Percentiles rank a stretch among this genome's conserved stretches.
Evolutionary conservation across 441 rosid species (phyloP).

Genomic region (Populus hybrid): DNA sequence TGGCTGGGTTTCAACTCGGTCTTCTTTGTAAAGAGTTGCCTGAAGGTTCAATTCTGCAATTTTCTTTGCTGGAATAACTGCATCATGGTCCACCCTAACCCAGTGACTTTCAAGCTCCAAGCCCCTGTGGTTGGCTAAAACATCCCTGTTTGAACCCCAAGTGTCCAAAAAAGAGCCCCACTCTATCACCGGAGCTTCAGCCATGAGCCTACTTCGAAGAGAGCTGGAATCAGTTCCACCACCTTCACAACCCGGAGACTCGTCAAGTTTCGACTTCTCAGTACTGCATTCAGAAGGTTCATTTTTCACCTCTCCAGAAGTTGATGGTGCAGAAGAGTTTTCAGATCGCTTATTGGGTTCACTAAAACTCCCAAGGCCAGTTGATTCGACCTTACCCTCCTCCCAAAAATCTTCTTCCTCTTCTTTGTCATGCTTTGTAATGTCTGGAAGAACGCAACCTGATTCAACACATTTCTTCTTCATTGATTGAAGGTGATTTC

Average conservation of each 20-base stretch:
- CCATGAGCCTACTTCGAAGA: constrained; percentile 52
- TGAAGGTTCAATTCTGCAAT: constrained; percentile 71
- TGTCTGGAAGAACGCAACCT: constrained; percentile 49
- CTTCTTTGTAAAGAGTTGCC: constrained; percentile 70
- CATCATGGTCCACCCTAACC: constrained; percentile 89
- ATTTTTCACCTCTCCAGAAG: constrained; percentile 30
- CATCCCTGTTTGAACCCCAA: constrained; percentile 67
- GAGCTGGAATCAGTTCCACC: constrained; percentile 29
- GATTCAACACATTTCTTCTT: constrained; percentile 68
- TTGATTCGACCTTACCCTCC: constrained; percentile 48
- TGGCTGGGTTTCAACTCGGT: constrained; percentile 52
- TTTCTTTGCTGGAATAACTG: constrained; percentile 85
- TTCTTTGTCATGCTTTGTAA: constrained; percentile 33
- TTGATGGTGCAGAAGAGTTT: constrained; percentile 24
- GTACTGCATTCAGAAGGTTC: constrained; percentile 24
- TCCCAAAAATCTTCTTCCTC: constrained; percentile 92
- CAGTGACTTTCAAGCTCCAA: constrained; percentile 84
- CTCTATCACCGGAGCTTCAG: constrained; percentile 67
- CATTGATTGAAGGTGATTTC: constrained; percentile 46
- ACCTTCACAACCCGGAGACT: constrained; percentile 10
- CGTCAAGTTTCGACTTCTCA: constrained; percentile 15
- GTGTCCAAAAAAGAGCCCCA: constrained; percentile 68
- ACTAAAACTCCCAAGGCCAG: constrained; percentile 18
- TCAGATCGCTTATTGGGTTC: constrained; percentile 17
- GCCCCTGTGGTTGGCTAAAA: constrained; percentile 76